Evolutionary conservation across 2,329 filamentous ascomycete genomes (phyloP).

Genomic region (Dothiorella sarmentorum): DNA sequence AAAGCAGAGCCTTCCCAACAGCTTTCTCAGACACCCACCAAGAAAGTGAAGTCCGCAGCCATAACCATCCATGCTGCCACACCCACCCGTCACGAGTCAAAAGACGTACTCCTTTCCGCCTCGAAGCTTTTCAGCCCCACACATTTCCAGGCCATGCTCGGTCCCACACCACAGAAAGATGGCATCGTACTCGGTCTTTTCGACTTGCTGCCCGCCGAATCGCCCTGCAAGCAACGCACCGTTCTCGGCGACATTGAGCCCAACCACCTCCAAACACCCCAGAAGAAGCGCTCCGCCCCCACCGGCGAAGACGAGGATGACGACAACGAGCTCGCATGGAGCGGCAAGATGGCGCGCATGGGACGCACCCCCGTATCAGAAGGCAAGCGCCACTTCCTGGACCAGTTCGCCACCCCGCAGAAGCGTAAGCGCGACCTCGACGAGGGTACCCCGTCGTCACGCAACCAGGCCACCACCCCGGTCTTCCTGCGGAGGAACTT

Average conservation of each 20-base stretch:
- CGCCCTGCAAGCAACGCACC: constrained; percentile 35
- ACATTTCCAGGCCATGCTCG: constrained; percentile 44
- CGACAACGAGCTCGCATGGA: constrained; percentile 29
- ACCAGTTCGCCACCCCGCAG: constrained; percentile 64
- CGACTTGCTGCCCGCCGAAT: constrained; percentile 60
- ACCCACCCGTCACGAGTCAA: constrained; percentile 32
- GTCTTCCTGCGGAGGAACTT: constrained; percentile 61
- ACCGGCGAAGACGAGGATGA: constrained; percentile 2
- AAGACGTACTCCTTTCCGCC: constrained; percentile 47
- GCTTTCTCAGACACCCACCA: constrained; percentile 27
- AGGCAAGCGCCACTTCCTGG: constrained; percentile 59
- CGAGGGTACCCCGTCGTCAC: constrained; percentile 38
- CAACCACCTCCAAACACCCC: constrained; percentile 38
- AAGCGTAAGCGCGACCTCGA: constrained; percentile 44
- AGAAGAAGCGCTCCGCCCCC: constrained; percentile 27
- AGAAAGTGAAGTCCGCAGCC: constrained; percentile 21
- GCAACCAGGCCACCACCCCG: constrained; percentile 54
- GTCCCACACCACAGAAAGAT: constrained; percentile 76
- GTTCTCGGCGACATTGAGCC: constrained; percentile 29
- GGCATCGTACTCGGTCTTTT: constrained; percentile 75
- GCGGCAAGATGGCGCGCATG: constrained; percentile 28
- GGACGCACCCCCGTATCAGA: constrained; percentile 50
- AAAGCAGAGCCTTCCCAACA: constrained; percentile 22
- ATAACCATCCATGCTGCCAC: background rate
- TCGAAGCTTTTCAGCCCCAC: constrained; percentile 57